phyloP scores from a whole-genome alignment of 768 basidiomycete species.

The Macrocybe gigantea region DNA sequence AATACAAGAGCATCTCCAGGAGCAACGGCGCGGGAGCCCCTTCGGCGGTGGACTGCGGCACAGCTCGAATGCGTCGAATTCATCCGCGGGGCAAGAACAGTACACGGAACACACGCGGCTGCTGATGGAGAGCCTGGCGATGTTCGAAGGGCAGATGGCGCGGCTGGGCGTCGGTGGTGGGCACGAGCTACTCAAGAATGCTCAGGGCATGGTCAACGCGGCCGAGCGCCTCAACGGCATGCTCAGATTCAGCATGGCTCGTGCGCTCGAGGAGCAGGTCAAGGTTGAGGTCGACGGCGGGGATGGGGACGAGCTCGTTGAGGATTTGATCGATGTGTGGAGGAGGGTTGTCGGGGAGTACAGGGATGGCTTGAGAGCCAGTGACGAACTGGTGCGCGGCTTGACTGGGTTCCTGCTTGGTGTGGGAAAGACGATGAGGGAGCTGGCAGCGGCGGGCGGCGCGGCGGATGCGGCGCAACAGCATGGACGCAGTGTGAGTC shows the following conservation, averaged over 20 bases:
- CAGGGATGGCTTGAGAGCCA: conserved; percentile 62
- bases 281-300: conserved; percentile 63
- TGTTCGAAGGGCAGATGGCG: conserved; percentile 64
- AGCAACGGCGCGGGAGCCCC: conserved; percentile 19
- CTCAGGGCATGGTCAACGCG: conserved; percentile 56
- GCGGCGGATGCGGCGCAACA: conserved; percentile 19
- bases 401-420: conserved; percentile 75
- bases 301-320: conserved; percentile 12
- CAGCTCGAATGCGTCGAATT: conserved; percentile 8
- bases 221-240: conserved; percentile 65
- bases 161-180: conserved; percentile 38
- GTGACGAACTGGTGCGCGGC: conserved; percentile 74
- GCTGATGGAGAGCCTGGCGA: conserved; percentile 60
- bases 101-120: conserved; percentile 57
- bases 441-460: conserved; percentile 29
- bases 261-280: conserved; percentile 69
- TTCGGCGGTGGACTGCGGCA: conserved; percentile 15
- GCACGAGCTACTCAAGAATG: conserved; percentile 53
- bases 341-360: conserved; percentile 63
- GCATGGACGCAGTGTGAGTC: conserved; percentile 47
- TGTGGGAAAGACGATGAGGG: conserved; percentile 63
- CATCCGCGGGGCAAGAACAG: conserved; percentile 11
- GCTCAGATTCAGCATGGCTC: conserved; percentile 47
- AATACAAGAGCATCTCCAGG: not conserved
- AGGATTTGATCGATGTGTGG: conserved; percentile 57